Percentiles rank a stretch among this genome's conserved stretches.
Conservation (phyloP, 331 rosid genomes). For the Quercus tomentella region DNA sequence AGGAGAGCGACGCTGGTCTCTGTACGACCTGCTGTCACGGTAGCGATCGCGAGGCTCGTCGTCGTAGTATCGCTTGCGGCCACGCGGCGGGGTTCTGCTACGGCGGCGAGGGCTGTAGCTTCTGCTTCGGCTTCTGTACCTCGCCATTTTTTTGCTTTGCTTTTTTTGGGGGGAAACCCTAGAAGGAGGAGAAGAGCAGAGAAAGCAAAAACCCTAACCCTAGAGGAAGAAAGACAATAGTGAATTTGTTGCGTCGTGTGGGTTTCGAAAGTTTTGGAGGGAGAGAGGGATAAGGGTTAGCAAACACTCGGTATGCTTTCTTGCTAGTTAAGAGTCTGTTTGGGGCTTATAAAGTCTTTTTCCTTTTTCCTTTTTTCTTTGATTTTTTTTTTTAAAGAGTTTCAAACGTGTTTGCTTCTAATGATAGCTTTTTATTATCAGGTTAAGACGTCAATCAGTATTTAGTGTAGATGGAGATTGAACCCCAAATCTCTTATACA, state of each 20-base stretch:
- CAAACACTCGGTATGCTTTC: no score
- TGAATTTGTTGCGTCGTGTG: not conserved
- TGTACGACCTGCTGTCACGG: constrained; percentile 53
- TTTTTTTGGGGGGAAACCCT: not conserved
- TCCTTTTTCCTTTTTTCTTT: no score
- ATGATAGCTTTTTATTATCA: no score
- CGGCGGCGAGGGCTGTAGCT: constrained; percentile 92
- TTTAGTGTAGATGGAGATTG: rapidly evolving
- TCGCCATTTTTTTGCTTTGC: constrained; percentile 38
- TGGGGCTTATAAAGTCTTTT: no score
- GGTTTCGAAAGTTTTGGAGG: constrained; percentile 12
- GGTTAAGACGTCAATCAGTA: rapidly evolving
- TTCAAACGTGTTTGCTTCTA: rapidly evolving
- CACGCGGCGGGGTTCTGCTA: constrained; percentile 76
- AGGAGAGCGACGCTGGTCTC: constrained; percentile 86
- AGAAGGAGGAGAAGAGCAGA: not conserved
- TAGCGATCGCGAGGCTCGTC: constrained; percentile 64
- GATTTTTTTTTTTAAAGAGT: no score
- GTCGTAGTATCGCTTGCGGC: constrained; percentile 67
- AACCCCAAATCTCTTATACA: no score
- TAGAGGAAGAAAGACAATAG: not conserved
- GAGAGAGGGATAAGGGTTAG: not conserved
- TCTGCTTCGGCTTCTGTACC: constrained; percentile 87
- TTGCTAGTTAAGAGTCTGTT: no score
- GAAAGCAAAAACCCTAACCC: constrained; percentile 47